phyloP scores from a whole-genome alignment of 208 protist species.

The Trypanosoma cruzi region DNA sequence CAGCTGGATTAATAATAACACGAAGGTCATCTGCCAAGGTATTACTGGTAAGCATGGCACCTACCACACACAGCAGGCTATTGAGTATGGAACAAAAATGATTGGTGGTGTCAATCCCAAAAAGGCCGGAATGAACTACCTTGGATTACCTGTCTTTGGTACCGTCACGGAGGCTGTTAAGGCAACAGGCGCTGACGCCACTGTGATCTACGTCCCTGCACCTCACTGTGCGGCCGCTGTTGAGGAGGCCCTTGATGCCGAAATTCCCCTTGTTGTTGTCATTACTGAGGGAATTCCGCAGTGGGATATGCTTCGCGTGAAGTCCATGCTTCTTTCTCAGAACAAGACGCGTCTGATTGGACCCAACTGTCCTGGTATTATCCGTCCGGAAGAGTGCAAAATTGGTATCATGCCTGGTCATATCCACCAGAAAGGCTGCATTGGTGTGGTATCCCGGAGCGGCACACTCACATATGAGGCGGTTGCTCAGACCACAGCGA shows the following conservation, averaged over 20 bases:
- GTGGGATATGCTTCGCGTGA: constrained; percentile 97
- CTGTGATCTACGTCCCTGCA: constrained; percentile 98
- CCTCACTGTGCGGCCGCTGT: constrained; percentile 95
- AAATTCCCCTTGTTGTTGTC: constrained; percentile 97
- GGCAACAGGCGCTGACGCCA: constrained; percentile 93
- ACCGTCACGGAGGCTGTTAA: constrained; percentile 90
- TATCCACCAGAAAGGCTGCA: constrained; percentile 98
- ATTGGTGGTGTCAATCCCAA: constrained; percentile 97
- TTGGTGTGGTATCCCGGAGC: constrained; percentile 99
- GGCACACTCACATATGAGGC: constrained; percentile 99
- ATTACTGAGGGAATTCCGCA: constrained; percentile 99
- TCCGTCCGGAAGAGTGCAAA: constrained; percentile 98
- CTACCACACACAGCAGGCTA: constrained; percentile 97
- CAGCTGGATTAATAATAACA: constrained; percentile 94
- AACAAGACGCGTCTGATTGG: constrained; percentile 97
- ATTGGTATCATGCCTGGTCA: constrained; percentile 99
- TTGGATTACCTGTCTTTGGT: constrained; percentile 96
- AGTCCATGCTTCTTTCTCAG: constrained; percentile 92
- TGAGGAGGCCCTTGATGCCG: constrained; percentile 97
- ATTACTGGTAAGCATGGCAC: constrained; percentile 99
- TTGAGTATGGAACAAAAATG: constrained; percentile 99
- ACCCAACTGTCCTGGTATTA: constrained; percentile 99
- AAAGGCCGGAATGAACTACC: constrained; percentile 95
- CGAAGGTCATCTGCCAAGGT: constrained; percentile 98
- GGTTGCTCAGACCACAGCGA: constrained; percentile 97